Evolutionary conservation across 306 rosid species (phyloP).

Genomic region (Dalbergia cultrata): DNA sequence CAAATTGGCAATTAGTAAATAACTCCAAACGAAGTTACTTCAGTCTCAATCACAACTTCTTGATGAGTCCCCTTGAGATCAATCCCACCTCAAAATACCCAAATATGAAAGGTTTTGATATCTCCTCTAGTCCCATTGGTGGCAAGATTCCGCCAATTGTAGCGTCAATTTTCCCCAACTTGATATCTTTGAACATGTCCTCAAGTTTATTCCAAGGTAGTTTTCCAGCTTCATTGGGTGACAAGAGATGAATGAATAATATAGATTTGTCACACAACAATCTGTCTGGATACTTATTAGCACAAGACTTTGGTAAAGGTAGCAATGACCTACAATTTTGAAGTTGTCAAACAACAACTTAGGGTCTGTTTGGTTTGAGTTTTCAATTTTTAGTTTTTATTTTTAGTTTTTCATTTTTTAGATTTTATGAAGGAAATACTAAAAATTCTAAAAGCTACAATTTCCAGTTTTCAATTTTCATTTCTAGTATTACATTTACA

Average conservation of each 20-base stretch:
- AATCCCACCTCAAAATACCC: background rate
- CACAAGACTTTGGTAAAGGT: too few relatives aligned
- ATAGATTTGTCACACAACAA: conserved; percentile 41
- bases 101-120: background rate
- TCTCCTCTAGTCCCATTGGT: conserved; percentile 28
- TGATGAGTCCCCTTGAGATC: background rate
- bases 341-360: too few relatives aligned
- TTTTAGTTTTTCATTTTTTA: too few relatives aligned
- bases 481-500: too few relatives aligned
- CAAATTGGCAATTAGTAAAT: conserved; percentile 38
- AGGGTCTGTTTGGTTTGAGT: too few relatives aligned
- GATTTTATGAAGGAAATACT: too few relatives aligned
- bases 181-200: conserved; percentile 17
- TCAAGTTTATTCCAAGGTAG: background rate
- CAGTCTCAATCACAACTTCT: background rate
- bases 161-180: conserved; percentile 20
- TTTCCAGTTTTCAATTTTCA: too few relatives aligned
- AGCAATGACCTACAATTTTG: too few relatives aligned
- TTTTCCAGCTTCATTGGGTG: conserved; percentile 31
- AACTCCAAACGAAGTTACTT: conserved; percentile 16
- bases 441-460: too few relatives aligned
- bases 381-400: too few relatives aligned
- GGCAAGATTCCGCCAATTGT: conserved; percentile 2
- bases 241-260: background rate
- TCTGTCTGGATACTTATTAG: conserved; percentile 6